phyloP scores from a whole-genome alignment of 2,329 filamentous ascomycete genomes.

The Aureobasidium sp. region DNA sequence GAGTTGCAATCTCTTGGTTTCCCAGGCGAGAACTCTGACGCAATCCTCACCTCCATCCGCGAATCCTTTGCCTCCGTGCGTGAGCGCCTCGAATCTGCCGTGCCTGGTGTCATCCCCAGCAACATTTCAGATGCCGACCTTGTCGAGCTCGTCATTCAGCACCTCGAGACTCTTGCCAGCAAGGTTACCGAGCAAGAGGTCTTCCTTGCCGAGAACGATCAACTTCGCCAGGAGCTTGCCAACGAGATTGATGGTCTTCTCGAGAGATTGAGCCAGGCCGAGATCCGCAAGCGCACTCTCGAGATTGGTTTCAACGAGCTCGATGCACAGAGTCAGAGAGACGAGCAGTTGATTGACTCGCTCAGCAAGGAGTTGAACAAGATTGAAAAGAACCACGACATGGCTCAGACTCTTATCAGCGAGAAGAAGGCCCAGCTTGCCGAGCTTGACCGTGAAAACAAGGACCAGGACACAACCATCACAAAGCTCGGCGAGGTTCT shows the following conservation, averaged over 20 bases:
- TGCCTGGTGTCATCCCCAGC: conserved; percentile 30
- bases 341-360: conserved; percentile 27
- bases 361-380: conserved; percentile 29
- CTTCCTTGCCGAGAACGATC: conserved; percentile 24
- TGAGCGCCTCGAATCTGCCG: conserved; percentile 30
- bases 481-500: conserved; percentile 31
- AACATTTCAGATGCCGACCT: conserved; percentile 32
- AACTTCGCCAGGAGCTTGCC: conserved; percentile 30
- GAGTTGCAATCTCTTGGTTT: conserved; percentile 37
- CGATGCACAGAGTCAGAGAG: conserved; percentile 30
- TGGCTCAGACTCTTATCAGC: conserved; percentile 18
- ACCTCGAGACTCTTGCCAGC: conserved; percentile 22
- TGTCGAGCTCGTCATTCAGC: conserved; percentile 31
- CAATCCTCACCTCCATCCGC: conserved; percentile 33
- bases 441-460: conserved; percentile 21
- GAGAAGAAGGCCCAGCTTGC: conserved; percentile 19
- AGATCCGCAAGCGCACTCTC: conserved; percentile 29
- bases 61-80: conserved; percentile 34
- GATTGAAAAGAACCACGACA: conserved; percentile 26
- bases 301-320: conserved; percentile 29
- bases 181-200: conserved; percentile 21
- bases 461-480: conserved; percentile 28
- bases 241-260: conserved; percentile 29
- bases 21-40: conserved; percentile 24
- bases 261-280: conserved; percentile 27